Percentiles rank a stretch among this genome's conserved stretches.
Conservation (phyloP, 2,329 filamentous ascomycete species). For the Ceratocystiopsis minuta region DNA sequence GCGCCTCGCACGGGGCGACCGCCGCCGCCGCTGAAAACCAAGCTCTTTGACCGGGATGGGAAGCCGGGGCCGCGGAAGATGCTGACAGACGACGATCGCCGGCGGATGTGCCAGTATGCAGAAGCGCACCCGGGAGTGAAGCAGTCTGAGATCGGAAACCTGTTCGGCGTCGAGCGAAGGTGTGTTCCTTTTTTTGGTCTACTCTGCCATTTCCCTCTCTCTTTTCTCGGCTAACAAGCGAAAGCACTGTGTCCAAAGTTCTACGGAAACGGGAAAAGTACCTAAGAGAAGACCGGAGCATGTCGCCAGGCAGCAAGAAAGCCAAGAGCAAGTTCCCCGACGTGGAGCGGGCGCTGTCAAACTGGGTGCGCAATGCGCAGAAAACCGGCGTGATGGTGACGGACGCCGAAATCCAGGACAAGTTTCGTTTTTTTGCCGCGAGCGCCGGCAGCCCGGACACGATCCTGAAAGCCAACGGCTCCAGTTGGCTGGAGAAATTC, state of each 20-base stretch:
- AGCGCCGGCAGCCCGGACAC: constrained; percentile 52
- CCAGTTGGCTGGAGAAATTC: constrained; percentile 83
- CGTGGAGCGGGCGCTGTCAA: constrained; percentile 76
- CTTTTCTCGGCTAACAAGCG: constrained; percentile 1
- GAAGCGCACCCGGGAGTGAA: constrained; percentile 80
- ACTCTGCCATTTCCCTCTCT: too few relatives aligned
- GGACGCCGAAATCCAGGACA: constrained; percentile 69
- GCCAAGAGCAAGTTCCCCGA: constrained; percentile 73
- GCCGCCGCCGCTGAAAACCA: constrained; percentile 31
- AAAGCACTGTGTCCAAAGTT: constrained; percentile 95
- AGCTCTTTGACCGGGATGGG: constrained; percentile 24
- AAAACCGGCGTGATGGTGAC: constrained; percentile 55
- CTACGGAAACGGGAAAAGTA: constrained; percentile 90
- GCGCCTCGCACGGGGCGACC: constrained; percentile 14
- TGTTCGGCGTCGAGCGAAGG: constrained; percentile 96
- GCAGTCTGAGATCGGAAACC: constrained; percentile 88
- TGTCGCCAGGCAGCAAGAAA: constrained; percentile 57
- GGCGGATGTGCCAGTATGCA: constrained; percentile 85
- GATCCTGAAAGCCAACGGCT: constrained; percentile 44
- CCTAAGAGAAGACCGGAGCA: constrained; percentile 61
- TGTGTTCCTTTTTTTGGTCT: constrained; percentile 23
- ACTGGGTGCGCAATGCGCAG: constrained; percentile 71
- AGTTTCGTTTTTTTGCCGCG: constrained; percentile 64
- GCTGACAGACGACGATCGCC: constrained; percentile 75
- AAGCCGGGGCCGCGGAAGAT: constrained; percentile 62